phyloP scores from a whole-genome alignment of 768 basidiomycete species.

The Phanerochaete sordida region DNA sequence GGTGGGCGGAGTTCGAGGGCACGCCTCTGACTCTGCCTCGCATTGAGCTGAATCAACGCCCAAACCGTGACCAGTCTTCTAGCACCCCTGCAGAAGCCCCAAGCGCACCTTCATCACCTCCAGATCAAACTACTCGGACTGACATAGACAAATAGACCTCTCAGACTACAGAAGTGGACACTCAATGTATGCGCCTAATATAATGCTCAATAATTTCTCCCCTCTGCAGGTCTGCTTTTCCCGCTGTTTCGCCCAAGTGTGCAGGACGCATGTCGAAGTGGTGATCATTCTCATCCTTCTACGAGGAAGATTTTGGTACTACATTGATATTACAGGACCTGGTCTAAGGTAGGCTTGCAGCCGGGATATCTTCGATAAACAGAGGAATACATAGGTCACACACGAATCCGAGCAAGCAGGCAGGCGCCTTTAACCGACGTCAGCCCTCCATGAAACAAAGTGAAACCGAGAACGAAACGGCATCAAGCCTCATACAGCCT shows the following conservation, averaged over 20 bases:
- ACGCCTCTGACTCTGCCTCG: constrained; percentile 51
- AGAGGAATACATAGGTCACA: too few species aligned
- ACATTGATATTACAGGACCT: too few species aligned
- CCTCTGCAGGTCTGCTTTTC: too few species aligned
- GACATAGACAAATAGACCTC: neutral
- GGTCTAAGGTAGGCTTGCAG: too few species aligned
- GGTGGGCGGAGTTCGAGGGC: constrained; percentile 62
- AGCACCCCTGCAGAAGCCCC: neutral
- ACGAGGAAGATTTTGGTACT: too few species aligned
- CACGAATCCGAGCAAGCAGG: too few species aligned
- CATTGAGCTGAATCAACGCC: constrained; percentile 18
- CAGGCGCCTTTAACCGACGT: too few species aligned
- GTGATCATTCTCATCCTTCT: too few species aligned
- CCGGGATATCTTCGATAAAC: too few species aligned
- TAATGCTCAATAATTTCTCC: neutral
- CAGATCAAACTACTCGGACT: neutral
- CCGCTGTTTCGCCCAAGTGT: too few species aligned
- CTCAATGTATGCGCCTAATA: neutral
- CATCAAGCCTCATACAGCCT: neutral
- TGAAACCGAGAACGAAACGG: neutral
- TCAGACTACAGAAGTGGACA: neutral
- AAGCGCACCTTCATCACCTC: neutral
- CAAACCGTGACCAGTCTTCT: neutral
- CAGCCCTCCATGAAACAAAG: too few species aligned
- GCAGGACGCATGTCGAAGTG: too few species aligned